Base-by-base conservation (phyloP, 2,329 filamentous ascomycete species). In the Hymenoscyphus occultus region DNA sequence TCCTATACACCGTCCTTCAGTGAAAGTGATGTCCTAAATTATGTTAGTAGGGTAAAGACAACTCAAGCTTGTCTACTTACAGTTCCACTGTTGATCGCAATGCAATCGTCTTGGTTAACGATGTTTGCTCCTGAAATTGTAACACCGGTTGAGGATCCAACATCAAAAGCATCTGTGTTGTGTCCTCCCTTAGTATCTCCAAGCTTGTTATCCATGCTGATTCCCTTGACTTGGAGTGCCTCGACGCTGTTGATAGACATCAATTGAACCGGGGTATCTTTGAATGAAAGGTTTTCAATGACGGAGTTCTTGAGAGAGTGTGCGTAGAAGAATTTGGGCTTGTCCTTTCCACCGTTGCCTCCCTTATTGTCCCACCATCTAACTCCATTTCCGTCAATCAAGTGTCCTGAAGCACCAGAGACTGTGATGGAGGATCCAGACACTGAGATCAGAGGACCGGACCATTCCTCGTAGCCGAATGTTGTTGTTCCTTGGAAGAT, bases 401-500 rank as follows among this genome's bases (percentile, higher is more conserved):
- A 75, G 66, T 64, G 62, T 6, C 71, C 73, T 1, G 64, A 31
- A 1, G 71, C 70, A 28, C 73, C 73, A n/a, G 59, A 68, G 5
- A 73, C 67, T 48, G 59, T 62, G 39, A 74, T 72, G 16, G 67
- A 32, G 42, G 76, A 83, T 51, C 88, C 88, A 1, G 83, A 83
- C 67, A 90, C 79, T 35, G 82, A 80, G 69, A 90, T 81, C 14
- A 90, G 78, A 56, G 87, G 87, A 0, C 88, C 88, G 2, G 74
- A 73, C 87, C 87, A 90, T 71, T 87, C 82, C 68, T 84, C 78
- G 77, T 89, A 90, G 42, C 80, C 87, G 71, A 88, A 90, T 62
- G 83, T 85, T n/a, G 87, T 90, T 16, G 79, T 84, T 56, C 88
- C 88, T 66, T 84, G 76, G 76, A 90, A 90, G 69, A 83, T 85